phyloP scores from a whole-genome alignment of 176 grass and related monocot species.

The Oryza nivara region DNA sequence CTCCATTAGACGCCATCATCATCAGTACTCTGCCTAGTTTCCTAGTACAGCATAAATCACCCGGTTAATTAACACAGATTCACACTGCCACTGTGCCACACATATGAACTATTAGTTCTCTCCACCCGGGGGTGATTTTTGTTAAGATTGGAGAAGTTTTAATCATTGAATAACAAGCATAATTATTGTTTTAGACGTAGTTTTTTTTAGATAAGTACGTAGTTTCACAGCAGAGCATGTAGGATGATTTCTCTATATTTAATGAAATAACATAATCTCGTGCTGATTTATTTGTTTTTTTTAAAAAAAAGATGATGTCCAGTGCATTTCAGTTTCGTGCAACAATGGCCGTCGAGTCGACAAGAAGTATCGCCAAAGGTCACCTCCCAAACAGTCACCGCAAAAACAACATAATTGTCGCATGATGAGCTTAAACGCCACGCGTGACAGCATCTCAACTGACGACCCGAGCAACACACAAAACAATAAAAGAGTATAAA shows the following conservation, averaged over 20 bases:
- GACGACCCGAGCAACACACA: background rate
- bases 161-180: too few relatives aligned
- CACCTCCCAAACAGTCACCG: background rate
- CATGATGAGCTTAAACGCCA: background rate
- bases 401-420: background rate
- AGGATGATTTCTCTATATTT: too few relatives aligned
- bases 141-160: too few relatives aligned
- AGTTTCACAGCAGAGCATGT: too few relatives aligned
- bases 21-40: background rate
- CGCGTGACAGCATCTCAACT: background rate
- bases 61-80: background rate
- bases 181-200: too few relatives aligned
- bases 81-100: too few relatives aligned
- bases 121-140: too few relatives aligned
- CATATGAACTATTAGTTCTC: background rate
- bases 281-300: too few relatives aligned
- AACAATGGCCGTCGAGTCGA: background rate
- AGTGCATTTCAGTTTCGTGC: background rate
- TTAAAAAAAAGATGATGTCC: background rate
- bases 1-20: background rate
- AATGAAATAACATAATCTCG: too few relatives aligned
- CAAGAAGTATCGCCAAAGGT: background rate
- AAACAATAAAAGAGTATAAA: background rate
- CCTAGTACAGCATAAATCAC: background rate
- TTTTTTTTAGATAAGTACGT: too few relatives aligned